phyloP scores from a whole-genome alignment of 1,139 yeast species.

The Pichia sp. region DNA sequence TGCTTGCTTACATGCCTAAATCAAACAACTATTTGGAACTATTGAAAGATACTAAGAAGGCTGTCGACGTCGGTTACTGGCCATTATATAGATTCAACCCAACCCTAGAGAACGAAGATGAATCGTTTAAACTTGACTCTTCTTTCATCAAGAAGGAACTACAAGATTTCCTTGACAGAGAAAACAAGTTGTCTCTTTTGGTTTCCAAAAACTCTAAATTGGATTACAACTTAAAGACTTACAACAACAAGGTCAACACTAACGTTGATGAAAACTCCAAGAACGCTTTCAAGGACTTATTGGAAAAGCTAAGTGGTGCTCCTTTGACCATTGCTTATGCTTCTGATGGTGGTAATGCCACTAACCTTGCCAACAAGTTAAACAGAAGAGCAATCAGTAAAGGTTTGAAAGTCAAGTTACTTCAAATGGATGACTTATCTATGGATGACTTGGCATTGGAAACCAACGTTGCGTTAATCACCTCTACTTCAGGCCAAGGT shows the following conservation, averaged over 20 bases:
- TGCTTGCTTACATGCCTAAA: slow-evolving; percentile 88
- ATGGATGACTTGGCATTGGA: slow-evolving; percentile 78
- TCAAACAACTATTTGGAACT: slow-evolving; percentile 59
- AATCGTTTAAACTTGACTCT: slow-evolving; percentile 76
- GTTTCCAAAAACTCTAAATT: slow-evolving; percentile 69
- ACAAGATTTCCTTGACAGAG: slow-evolving; percentile 79
- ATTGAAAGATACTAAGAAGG: slow-evolving; percentile 79
- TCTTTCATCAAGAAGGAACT: slow-evolving; percentile 74
- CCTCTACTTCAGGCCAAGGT: slow-evolving; percentile 97
- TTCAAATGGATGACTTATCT: slow-evolving; percentile 82
- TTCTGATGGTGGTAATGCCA: slow-evolving; percentile 94
- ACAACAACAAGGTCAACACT: slow-evolving; percentile 58
- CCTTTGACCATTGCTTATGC: slow-evolving; percentile 88
- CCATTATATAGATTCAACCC: slow-evolving; percentile 90
- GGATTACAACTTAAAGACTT: slow-evolving; percentile 71
- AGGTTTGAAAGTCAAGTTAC: slow-evolving; percentile 73
- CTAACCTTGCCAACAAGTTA: slow-evolving; percentile 73
- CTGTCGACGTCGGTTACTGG: slow-evolving; percentile 94
- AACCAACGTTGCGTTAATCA: slow-evolving; percentile 73
- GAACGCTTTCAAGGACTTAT: slow-evolving; percentile 67
- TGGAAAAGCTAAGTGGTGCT: slow-evolving; percentile 89
- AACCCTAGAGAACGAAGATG: slow-evolving; percentile 40
- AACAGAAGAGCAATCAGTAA: slow-evolving; percentile 81
- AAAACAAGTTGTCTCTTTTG: slow-evolving; percentile 76
- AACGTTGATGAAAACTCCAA: slow-evolving; percentile 54